Evolutionary conservation across 176 grass and related monocot species (phyloP).

Genomic region (Aegilops speltoides): DNA sequence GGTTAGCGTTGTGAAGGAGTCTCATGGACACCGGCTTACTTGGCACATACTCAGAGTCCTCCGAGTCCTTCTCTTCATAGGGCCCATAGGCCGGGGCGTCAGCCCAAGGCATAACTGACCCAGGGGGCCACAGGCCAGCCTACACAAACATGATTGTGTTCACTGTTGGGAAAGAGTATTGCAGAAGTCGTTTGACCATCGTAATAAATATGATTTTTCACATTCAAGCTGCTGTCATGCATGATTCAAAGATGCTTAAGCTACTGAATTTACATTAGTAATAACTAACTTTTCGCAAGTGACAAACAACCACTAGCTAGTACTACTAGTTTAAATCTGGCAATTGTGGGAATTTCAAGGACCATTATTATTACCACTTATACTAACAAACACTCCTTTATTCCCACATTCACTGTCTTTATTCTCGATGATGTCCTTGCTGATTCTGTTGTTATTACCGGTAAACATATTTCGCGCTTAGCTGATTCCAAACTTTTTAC

Average conservation of each 20-base stretch:
- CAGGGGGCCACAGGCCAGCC: too few relatives aligned
- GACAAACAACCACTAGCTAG: slow-evolving; percentile 14
- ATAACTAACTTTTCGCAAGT: not conserved
- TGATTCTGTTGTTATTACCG: slow-evolving; percentile 2
- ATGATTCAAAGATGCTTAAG: not conserved
- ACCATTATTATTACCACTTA: slow-evolving; percentile 13
- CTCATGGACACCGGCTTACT: too few relatives aligned
- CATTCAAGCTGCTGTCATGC: not conserved
- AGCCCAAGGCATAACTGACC: too few relatives aligned
- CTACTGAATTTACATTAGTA: not conserved
- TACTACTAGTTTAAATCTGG: not conserved
- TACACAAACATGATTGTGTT: not conserved
- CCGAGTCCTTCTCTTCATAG: too few relatives aligned
- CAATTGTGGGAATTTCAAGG: slow-evolving; percentile 23
- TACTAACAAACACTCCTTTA: slow-evolving; percentile 17
- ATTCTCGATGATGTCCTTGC: slow-evolving; percentile 17
- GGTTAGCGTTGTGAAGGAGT: too few relatives aligned
- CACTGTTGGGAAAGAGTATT: not conserved
- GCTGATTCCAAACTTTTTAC: slow-evolving; percentile 33
- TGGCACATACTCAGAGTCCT: too few relatives aligned
- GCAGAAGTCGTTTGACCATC: not conserved
- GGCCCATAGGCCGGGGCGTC: too few relatives aligned
- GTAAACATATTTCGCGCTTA: slow-evolving; percentile 26
- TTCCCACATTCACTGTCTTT: slow-evolving; percentile 17
- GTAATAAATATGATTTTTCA: not conserved